These are phyloP conservation scores for Polytolypa hystricis DNA, from an alignment of 2,329 filamentous ascomycete genomes.

Conservation along the genomic window DNA sequence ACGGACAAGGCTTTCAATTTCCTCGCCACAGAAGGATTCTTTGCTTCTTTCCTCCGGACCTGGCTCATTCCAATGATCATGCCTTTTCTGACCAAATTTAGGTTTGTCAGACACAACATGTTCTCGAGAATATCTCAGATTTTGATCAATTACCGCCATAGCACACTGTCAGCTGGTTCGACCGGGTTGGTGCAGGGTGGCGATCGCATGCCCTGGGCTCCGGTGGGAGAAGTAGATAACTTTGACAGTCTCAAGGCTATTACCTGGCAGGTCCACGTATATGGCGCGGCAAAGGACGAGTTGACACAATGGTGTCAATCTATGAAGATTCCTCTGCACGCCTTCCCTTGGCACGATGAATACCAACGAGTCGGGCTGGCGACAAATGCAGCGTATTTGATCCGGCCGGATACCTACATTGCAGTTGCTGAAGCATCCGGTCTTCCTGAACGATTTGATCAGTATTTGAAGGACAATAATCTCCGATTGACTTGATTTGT, in stretches of 20 bases:
- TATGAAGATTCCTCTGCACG: constrained; percentile 12
- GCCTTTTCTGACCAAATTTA: constrained; percentile 16
- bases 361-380: constrained; percentile 16
- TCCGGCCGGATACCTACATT: constrained; percentile 23
- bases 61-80: constrained; percentile 30
- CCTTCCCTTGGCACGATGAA: constrained; percentile 17
- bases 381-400: constrained; percentile 18
- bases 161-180: constrained; percentile 25
- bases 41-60: constrained; percentile 32
- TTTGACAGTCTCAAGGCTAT: constrained; percentile 17
- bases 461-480: no score
- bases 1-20: constrained; percentile 34
- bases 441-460: constrained; percentile 13
- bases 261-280: constrained; percentile 24
- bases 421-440: constrained; percentile 15
- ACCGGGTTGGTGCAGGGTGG: constrained; percentile 34
- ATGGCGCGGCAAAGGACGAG: constrained; percentile 12
- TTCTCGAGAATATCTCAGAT: constrained; percentile 34
- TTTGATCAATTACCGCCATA: constrained; percentile 33
- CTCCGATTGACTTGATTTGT: no score
- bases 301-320: constrained; percentile 18
- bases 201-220: constrained; percentile 33
- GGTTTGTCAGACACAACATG: constrained; percentile 12
- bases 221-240: constrained; percentile 17
- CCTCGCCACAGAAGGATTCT: constrained; percentile 27